Conservation (phyloP, 345 rosid genomes). For the Kernera saxatilis region DNA sequence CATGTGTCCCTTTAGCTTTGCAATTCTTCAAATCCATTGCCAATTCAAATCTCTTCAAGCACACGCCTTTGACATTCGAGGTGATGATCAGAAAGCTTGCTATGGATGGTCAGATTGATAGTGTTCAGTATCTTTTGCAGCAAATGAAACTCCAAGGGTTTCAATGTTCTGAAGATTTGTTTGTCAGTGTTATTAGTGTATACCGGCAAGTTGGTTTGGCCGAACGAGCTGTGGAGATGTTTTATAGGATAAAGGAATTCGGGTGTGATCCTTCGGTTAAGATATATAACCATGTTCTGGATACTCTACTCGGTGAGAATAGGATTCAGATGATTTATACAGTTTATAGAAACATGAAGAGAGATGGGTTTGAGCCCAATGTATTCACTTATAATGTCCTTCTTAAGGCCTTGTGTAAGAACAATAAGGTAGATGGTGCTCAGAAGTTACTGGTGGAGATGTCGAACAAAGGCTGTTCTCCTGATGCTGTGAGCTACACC, state of each 20-base stretch:
- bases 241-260: conserved; percentile 71
- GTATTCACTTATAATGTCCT: conserved; percentile 76
- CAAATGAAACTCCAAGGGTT: conserved; percentile 89
- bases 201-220: conserved; percentile 44
- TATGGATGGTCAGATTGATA: conserved; percentile 42
- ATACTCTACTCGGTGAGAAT: conserved; percentile 64
- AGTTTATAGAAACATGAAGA: conserved; percentile 70
- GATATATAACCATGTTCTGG: conserved; percentile 79
- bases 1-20: conserved; percentile 43
- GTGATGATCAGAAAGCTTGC: conserved; percentile 65
- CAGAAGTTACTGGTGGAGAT: conserved; percentile 68
- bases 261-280: conserved; percentile 71
- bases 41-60: conserved; percentile 59
- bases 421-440: conserved; percentile 67
- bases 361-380: conserved; percentile 74
- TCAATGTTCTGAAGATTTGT: conserved; percentile 56
- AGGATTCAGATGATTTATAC: conserved; percentile 64
- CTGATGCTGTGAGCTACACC: conserved; percentile 79
- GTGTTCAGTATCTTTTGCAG: conserved; percentile 77
- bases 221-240: conserved; percentile 74
- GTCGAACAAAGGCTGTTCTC: conserved; percentile 57
- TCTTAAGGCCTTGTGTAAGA: conserved; percentile 85
- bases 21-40: conserved; percentile 58
- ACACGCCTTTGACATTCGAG: conserved; percentile 61
- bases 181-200: conserved; percentile 51